Percentiles rank a stretch among this genome's conserved stretches.
phyloP scores from a whole-genome alignment of 2,329 filamentous ascomycete species.

The Aspergillus amoenus region DNA sequence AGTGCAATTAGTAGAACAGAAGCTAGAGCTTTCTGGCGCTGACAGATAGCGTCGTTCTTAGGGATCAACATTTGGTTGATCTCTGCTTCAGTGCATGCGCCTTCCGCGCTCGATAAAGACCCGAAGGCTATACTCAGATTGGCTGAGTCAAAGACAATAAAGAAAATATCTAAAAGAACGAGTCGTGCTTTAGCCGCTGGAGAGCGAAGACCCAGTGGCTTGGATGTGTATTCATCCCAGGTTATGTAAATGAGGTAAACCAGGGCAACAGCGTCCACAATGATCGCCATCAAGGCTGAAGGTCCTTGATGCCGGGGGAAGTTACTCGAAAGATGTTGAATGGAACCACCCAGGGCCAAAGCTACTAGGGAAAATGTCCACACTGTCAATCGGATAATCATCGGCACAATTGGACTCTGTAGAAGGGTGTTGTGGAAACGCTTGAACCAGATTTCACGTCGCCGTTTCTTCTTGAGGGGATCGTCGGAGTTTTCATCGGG shows the following conservation, averaged over 20 bases:
- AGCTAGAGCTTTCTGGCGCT: slow-evolving; percentile 68
- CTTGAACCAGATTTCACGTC: slow-evolving; percentile 55
- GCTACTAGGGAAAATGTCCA: slow-evolving; percentile 80
- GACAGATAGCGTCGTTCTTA: slow-evolving; percentile 54
- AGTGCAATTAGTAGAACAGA: slow-evolving; percentile 78
- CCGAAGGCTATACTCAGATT: slow-evolving; percentile 89
- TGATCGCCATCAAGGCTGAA: slow-evolving; percentile 83
- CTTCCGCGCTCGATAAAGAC: slow-evolving; percentile 65
- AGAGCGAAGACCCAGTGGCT: slow-evolving; percentile 82
- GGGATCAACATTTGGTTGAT: slow-evolving; percentile 35
- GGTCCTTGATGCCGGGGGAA: slow-evolving; percentile 59
- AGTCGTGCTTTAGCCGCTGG: slow-evolving; percentile 83
- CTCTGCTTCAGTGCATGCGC: slow-evolving; percentile 54
- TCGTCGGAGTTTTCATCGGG: slow-evolving; percentile 53
- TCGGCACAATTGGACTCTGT: slow-evolving; percentile 79
- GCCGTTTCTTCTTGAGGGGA: slow-evolving; percentile 49
- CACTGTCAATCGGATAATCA: slow-evolving; percentile 78
- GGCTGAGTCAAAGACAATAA: slow-evolving; percentile 95
- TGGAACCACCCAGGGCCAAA: slow-evolving; percentile 72
- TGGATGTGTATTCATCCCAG: slow-evolving; percentile 93
- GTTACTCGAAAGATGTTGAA: slow-evolving; percentile 62
- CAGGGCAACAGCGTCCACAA: slow-evolving; percentile 83
- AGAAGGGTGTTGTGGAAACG: slow-evolving; percentile 68
- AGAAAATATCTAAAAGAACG: slow-evolving; percentile 88
- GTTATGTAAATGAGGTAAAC: slow-evolving; percentile 92